phyloP scores from a whole-genome alignment of 148 eudicot genomes.

The Camellia granthamiana region DNA sequence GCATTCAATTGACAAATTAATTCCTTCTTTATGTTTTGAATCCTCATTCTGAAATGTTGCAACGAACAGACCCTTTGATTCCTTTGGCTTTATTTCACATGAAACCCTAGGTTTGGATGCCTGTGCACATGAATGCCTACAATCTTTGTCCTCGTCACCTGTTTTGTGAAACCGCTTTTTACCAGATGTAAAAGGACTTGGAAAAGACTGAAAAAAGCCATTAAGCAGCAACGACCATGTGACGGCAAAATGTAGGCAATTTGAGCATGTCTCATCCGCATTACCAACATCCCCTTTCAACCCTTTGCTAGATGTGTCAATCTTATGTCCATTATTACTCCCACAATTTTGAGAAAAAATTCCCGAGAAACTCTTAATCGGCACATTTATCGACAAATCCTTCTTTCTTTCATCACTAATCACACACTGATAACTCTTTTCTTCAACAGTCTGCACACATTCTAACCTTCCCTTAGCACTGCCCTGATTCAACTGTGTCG shows the following conservation, averaged over 20 bases:
- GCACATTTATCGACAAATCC: slow-evolving; percentile 50
- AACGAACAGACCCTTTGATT: slow-evolving; percentile 31
- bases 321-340: slow-evolving; percentile 30
- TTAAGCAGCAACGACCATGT: slow-evolving; percentile 66
- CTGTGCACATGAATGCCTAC: slow-evolving; percentile 16
- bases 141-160: slow-evolving; percentile 31
- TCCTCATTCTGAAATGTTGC: slow-evolving; percentile 34
- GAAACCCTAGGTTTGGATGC: slow-evolving; percentile 30
- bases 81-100: slow-evolving; percentile 35
- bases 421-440: slow-evolving; percentile 30
- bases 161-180: slow-evolving; percentile 51
- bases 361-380: slow-evolving; percentile 53
- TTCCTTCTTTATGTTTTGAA: slow-evolving; percentile 39
- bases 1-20: slow-evolving; percentile 55
- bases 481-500: slow-evolving; percentile 19
- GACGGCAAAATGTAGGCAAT: slow-evolving; percentile 76
- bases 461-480: too few relatives aligned
- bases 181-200: slow-evolving; percentile 48
- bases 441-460: too few relatives aligned
- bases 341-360: slow-evolving; percentile 40
- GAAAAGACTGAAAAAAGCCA: slow-evolving; percentile 69
- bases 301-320: slow-evolving; percentile 29
- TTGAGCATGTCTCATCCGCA: slow-evolving; percentile 52
- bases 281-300: slow-evolving; percentile 39
- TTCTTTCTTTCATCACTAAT: slow-evolving; percentile 53